A percentile compares a stretch with the other conserved stretches of the same genome.
Evolutionary conservation across 257 asterid species (phyloP).

Genomic region (Solanum acaule): DNA sequence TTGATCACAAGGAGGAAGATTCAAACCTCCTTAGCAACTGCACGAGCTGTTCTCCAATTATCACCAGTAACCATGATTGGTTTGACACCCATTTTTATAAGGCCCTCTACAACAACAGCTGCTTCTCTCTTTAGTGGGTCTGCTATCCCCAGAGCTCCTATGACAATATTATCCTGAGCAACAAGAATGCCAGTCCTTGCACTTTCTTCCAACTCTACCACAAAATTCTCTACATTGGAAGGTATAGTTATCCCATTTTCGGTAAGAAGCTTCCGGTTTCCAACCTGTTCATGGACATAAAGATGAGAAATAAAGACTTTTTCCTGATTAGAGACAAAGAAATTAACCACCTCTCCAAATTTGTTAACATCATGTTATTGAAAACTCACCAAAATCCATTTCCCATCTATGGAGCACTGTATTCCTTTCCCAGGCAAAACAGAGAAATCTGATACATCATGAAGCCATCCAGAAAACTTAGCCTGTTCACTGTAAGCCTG

Average conservation of each 20-base stretch:
- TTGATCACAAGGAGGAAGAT: neutral
- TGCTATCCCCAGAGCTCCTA: constrained; percentile 90
- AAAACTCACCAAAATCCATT: constrained; percentile 65
- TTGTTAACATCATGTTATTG: neutral
- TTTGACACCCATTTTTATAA: constrained; percentile 73
- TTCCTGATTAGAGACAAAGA: neutral
- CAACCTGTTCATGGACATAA: constrained; percentile 42
- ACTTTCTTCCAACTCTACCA: constrained; percentile 84
- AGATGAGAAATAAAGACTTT: neutral
- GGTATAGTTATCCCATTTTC: constrained; percentile 50
- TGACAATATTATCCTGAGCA: constrained; percentile 40
- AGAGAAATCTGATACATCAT: constrained; percentile 59
- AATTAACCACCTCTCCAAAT: neutral
- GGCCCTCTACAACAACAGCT: constrained; percentile 85
- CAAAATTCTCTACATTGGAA: constrained; percentile 55
- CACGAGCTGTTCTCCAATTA: constrained; percentile 95
- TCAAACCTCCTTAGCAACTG: constrained; percentile 93
- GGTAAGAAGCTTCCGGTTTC: constrained; percentile 74
- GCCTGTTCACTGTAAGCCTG: constrained; percentile 29
- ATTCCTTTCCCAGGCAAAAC: constrained; percentile 93
- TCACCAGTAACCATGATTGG: constrained; percentile 99
- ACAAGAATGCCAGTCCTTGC: constrained; percentile 90
- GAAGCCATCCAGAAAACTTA: constrained; percentile 82
- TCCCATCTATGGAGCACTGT: constrained; percentile 63
- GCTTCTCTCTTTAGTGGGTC: constrained; percentile 99